Evolutionary conservation across 108 stramenopile genomes (phyloP).

Genomic region (Nannochloropsis granulata): DNA sequence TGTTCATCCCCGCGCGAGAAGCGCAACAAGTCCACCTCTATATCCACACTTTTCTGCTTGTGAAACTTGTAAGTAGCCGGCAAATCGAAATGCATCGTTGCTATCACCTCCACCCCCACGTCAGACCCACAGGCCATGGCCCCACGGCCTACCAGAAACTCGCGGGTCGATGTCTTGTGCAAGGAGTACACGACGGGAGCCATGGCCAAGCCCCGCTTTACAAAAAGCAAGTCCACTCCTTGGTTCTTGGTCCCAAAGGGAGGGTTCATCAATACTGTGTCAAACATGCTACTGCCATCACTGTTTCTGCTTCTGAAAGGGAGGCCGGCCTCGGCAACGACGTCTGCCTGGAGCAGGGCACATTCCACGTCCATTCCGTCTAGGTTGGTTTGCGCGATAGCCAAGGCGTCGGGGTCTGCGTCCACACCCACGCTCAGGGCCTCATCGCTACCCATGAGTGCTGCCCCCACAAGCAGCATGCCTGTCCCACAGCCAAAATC

Average conservation of each 20-base stretch:
- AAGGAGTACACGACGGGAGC: slow-evolving; percentile 72
- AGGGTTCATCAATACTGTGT: slow-evolving; percentile 44
- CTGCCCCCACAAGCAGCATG: slow-evolving; percentile 59
- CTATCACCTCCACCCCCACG: slow-evolving; percentile 50
- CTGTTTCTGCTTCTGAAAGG: not conserved
- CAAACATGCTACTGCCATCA: slow-evolving; percentile 12
- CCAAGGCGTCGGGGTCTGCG: slow-evolving; percentile 61
- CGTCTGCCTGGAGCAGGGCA: slow-evolving; percentile 29
- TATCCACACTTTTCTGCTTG: slow-evolving; percentile 58
- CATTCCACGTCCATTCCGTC: slow-evolving; percentile 6
- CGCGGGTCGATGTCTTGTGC: slow-evolving; percentile 78
- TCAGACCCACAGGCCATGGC: slow-evolving; percentile 46
- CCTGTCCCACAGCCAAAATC: slow-evolving; percentile 93
- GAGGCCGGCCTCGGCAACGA: not conserved
- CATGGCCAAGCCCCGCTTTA: slow-evolving; percentile 24
- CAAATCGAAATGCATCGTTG: slow-evolving; percentile 83
- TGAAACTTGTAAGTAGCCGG: slow-evolving; percentile 81
- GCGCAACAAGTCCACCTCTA: slow-evolving; percentile 79
- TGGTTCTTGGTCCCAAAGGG: slow-evolving; percentile 40
- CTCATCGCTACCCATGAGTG: slow-evolving; percentile 47
- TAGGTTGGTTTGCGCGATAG: slow-evolving; percentile 38
- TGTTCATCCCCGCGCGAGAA: slow-evolving; percentile 11
- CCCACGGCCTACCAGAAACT: slow-evolving; percentile 40
- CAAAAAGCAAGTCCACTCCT: slow-evolving; percentile 34
- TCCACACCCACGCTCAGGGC: slow-evolving; percentile 53